Evolutionary conservation across 2,329 filamentous ascomycete genomes (phyloP), one percentile per base, ranked within the genome.

Genomic region (Aspergillus pseudotamarii): DNA sequence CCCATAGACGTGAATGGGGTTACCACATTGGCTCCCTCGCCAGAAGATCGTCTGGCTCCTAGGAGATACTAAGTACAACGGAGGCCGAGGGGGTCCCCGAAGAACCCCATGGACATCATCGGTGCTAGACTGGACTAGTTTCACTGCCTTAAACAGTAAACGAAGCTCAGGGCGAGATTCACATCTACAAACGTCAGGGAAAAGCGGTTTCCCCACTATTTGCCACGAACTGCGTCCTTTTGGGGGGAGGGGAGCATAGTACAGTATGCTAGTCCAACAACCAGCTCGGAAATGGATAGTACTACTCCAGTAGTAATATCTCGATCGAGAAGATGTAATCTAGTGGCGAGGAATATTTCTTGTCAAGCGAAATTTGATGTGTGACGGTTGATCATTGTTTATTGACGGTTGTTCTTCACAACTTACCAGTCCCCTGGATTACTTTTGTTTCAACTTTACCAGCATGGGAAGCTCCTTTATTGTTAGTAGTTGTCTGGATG

Each of bases 1-100:
- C 58, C 16, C 38, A 41, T 6, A n/a, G 59, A 59, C 57, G 57
- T 61, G 54, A 36, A 59, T 65, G 59, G 63, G 57, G 59, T 26
- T 62, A 61, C 50, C 55, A 63, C 53, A 55, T 58, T 58, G 43
- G 38, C 26, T 21, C n/a, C 21, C 23, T 46, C 21, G 51, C 14
- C 36, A 23, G 16, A 38, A 9, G 51, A 11, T 38, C 21, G 21
- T 4, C 34, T 38, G 6, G 12, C 32, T 26, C n/a, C 51, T 38
- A 36, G 5, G 8, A 34, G 51, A 36, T 21, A 32, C 12, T 19
- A 12, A 28, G 26, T 30, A 9, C 12, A 16, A 50, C 12, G 30
- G 16, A n/a, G 48, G 8, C 28, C 19, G 16, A n/a, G 28, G 10
- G 10, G 19, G 48, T 32, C 57, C 57, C 57, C 57, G 57, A 58